These are phyloP conservation scores for Alternaria sp. DNA, from an alignment of 2,329 filamentous ascomycete species.

Conservation along the genomic window DNA sequence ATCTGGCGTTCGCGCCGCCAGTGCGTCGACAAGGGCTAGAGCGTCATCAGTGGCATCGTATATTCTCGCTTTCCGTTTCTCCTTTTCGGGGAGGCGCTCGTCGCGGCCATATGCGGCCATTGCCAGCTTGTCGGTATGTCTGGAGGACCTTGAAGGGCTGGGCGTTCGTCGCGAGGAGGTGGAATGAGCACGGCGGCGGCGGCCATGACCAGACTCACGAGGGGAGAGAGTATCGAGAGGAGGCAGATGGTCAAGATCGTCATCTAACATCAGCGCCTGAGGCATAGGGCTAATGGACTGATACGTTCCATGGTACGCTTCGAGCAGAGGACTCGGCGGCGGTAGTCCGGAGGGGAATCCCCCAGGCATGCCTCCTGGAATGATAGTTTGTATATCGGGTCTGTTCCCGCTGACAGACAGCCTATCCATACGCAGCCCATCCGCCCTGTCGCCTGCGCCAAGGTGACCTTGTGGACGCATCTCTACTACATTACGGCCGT, in stretches of 20 bases:
- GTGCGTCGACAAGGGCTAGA: slow-evolving; percentile 73
- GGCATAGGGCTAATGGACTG: slow-evolving; percentile 96
- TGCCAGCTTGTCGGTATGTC: slow-evolving; percentile 42
- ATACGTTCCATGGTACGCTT: slow-evolving; percentile 92
- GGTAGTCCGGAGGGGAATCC: slow-evolving; percentile 52
- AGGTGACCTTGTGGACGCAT: slow-evolving; percentile 47
- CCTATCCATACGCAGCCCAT: slow-evolving; percentile 54
- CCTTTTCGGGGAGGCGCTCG: slow-evolving; percentile 29
- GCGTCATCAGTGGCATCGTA: slow-evolving; percentile 86
- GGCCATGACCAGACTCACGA: slow-evolving; percentile 36
- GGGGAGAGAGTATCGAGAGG: slow-evolving; percentile 43
- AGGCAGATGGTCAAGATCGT: slow-evolving; percentile 57
- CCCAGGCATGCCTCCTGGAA: slow-evolving; percentile 38
- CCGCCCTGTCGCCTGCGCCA: slow-evolving; percentile 33
- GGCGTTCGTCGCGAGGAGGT: slow-evolving; percentile 38
- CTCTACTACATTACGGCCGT: slow-evolving; percentile 49
- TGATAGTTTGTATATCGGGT: slow-evolving; percentile 48
- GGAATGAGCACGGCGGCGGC: slow-evolving; percentile 40
- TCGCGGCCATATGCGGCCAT: slow-evolving; percentile 31
- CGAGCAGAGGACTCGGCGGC: slow-evolving; percentile 82
- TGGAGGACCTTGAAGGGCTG: slow-evolving; percentile 32
- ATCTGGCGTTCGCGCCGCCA: slow-evolving; percentile 66
- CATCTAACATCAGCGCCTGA: slow-evolving; percentile 69
- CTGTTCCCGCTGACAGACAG: slow-evolving; percentile 56
- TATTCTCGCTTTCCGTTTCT: slow-evolving; percentile 70